Conservation (phyloP, 495 filamentous ascomycete species). For the Neurospora sp. region DNA sequence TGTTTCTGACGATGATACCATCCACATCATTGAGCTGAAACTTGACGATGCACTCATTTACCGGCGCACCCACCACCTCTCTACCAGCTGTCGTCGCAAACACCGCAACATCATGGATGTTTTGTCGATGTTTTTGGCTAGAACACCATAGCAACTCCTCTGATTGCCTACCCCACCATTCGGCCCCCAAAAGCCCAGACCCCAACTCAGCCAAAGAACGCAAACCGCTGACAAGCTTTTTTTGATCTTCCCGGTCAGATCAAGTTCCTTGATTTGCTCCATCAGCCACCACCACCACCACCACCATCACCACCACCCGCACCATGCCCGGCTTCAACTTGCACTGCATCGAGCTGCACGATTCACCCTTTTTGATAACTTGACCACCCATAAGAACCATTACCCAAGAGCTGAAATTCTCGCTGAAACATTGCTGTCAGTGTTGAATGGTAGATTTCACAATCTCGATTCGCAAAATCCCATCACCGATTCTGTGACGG, state of each 20-base stretch:
- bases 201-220: background rate
- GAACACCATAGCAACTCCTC: background rate
- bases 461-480: background rate
- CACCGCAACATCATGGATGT: background rate
- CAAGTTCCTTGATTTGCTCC: background rate
- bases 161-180: background rate
- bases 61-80: background rate
- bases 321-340: background rate
- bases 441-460: background rate
- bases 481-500: background rate
- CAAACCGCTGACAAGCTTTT: background rate
- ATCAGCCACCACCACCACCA: background rate
- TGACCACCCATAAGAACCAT: background rate
- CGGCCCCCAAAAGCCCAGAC: background rate
- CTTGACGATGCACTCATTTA: background rate
- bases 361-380: background rate
- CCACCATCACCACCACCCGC: background rate
- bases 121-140: background rate
- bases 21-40: background rate
- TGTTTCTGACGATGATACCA: background rate
- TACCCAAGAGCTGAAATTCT: background rate
- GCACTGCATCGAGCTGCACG: background rate
- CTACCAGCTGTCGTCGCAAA: background rate
- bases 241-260: background rate
- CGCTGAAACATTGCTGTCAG: background rate